Evolutionary conservation across 1,284 basidiomycete species (phyloP).

Genomic region (Malassezia restricta): DNA sequence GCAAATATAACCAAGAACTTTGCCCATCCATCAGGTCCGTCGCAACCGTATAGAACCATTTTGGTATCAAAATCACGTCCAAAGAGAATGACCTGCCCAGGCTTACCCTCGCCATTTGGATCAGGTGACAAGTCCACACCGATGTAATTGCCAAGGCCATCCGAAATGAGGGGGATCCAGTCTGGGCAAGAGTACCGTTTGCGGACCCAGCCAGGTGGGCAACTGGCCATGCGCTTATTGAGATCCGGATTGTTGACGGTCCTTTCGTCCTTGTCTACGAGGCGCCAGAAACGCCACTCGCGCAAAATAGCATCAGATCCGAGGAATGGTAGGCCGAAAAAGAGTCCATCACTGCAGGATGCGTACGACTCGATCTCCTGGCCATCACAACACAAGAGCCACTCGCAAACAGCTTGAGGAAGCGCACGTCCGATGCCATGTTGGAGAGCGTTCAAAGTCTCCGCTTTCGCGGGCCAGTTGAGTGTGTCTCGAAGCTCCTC

Average conservation of each 20-base stretch:
- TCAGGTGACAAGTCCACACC: conserved; percentile 82
- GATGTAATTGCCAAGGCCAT: conserved; percentile 90
- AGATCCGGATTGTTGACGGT: conserved; percentile 34
- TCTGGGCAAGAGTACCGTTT: conserved; percentile 80
- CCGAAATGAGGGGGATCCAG: conserved; percentile 87
- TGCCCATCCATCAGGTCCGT: conserved; percentile 84
- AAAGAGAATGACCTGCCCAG: conserved; percentile 92
- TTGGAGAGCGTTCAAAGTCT: conserved; percentile 35
- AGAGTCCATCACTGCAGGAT: conserved; percentile 41
- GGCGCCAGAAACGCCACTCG: conserved; percentile 43
- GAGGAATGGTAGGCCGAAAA: conserved; percentile 40
- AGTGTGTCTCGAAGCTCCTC: conserved; percentile 40
- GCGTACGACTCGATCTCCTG: conserved; percentile 40
- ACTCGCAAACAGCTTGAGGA: conserved; percentile 38
- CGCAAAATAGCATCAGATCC: conserved; percentile 32
- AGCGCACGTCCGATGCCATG: conserved; percentile 32
- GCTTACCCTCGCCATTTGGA: conserved; percentile 51
- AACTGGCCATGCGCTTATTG: conserved; percentile 59
- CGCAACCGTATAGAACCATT: conserved; percentile 62
- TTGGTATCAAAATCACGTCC: conserved; percentile 96
- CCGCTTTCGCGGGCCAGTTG: conserved; percentile 37
- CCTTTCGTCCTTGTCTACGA: conserved; percentile 38
- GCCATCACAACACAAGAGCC: conserved; percentile 36
- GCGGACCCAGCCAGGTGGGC: conserved; percentile 83
- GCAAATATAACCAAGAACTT: conserved; percentile 83